These are phyloP conservation scores for Hymenoscyphus fructigenus DNA, from an alignment of 2,329 filamentous ascomycete genomes.

Conservation along the genomic window DNA sequence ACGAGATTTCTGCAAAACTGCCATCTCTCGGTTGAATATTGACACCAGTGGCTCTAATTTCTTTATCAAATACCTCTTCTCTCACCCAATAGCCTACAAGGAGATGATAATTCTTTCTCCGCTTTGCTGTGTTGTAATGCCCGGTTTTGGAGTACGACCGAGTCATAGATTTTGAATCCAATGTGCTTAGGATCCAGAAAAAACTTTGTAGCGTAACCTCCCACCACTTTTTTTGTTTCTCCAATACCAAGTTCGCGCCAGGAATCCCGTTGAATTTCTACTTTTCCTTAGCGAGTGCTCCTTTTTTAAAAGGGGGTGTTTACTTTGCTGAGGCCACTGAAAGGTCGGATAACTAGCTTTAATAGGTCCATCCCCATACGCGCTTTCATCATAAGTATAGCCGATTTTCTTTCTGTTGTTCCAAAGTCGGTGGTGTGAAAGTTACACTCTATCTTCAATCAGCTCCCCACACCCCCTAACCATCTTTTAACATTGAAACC, in stretches of 20 bases:
- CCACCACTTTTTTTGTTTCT: not conserved
- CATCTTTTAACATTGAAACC: not conserved
- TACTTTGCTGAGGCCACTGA: constrained; percentile 6
- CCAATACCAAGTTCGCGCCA: constrained; percentile 4
- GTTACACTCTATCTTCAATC: constrained; percentile 1
- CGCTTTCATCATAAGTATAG: constrained; percentile 1
- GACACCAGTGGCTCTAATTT: not conserved
- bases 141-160: constrained; percentile 5
- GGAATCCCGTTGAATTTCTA: constrained; percentile 9
- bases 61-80: not conserved
- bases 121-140: not conserved
- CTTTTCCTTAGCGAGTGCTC: not conserved
- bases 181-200: constrained; percentile 1
- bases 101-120: constrained; percentile 5
- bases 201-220: not conserved
- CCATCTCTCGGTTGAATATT: not conserved
- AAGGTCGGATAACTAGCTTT: constrained; percentile 5
- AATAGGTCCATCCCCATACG: constrained; percentile 1
- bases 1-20: not conserved
- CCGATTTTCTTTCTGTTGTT: not conserved
- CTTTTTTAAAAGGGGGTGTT: not conserved
- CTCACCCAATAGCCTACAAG: not conserved
- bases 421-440: not conserved
- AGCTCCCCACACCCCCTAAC: too few species aligned
- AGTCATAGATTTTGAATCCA: not conserved